Evolutionary conservation across 179 eudicot species (phyloP), one percentile per base, ranked within the genome.

Genomic region (Silene vulgaris): DNA sequence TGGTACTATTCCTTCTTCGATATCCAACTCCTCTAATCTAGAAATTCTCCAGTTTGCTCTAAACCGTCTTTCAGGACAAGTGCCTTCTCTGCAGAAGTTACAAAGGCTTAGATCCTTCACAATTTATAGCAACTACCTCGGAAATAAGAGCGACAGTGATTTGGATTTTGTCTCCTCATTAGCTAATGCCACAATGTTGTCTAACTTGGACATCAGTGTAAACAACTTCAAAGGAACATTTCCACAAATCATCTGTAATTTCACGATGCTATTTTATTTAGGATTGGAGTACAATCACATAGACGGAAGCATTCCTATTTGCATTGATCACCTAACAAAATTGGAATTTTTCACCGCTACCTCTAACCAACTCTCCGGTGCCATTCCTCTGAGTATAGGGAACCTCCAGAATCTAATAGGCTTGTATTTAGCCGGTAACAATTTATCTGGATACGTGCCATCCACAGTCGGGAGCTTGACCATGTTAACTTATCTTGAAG

Each of bases 401-500:
- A 72, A 68, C 8, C 81, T 83, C 8, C 14, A 72, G 8, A 71
- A 68, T 3, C 37, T 86, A 7, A 3, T 79, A 7, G 3, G 12
- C 11, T 14, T 78, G n/a, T 45, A 45, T 11, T 45, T 45, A 45
- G 52, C 52, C 52, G 3, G 1, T 9, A 57, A 12, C 3, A 85
- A 81, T 60, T 50, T 85, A 11, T 52, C 82, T 1, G 85, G 86
- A 1, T 0, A 4, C 1, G 71, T 83, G 40, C 86, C 86, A 8
- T 32, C 78, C 4, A 45, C 78, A 13, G 12, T 85, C n/a, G 86
- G 86, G 17, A 81, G 83, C 68, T n/a, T 85, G 21, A 72, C 84
- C 5, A 8, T 14, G 50, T 19, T 86, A 64, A 59, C 17, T 20
- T 2, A 5, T 1, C 62, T 83, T 40, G 3, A 3, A 26, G 12